A percentile compares a stretch with the other conserved stretches of the same genome.
Evolutionary conservation across 1,284 basidiomycete genomes (phyloP).

Genomic region (Takashimella tepidaria): DNA sequence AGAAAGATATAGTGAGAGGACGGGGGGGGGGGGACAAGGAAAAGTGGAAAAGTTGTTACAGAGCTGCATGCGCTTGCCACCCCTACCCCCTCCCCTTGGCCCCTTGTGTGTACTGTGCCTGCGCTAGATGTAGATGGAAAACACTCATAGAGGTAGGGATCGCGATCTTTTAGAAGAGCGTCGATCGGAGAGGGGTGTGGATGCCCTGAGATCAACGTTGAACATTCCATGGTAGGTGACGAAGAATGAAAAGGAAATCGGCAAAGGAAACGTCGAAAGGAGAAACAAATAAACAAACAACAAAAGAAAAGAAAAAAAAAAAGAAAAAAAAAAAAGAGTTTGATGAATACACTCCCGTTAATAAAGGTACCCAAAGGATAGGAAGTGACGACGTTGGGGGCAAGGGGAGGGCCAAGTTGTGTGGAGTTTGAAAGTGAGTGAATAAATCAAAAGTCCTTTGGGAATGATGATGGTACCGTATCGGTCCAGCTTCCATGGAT

Average conservation of each 20-base stretch:
- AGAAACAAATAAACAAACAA: not conserved
- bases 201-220: slow-evolving; percentile 1
- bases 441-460: too few species aligned
- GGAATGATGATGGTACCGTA: too few species aligned
- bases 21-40: too few species aligned
- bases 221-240: not conserved
- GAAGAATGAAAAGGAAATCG: not conserved
- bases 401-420: not conserved
- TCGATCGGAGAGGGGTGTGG: slow-evolving; percentile 3
- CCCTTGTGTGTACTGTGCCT: too few species aligned
- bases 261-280: not conserved
- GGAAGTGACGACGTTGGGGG: not conserved
- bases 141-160: too few species aligned
- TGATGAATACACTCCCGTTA: not conserved
- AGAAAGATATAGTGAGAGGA: too few species aligned
- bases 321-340: not conserved
- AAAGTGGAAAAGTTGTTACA: too few species aligned
- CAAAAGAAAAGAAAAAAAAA: not conserved
- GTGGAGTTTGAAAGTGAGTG: too few species aligned
- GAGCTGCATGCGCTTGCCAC: too few species aligned
- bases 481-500: too few species aligned
- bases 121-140: too few species aligned
- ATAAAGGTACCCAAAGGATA: not conserved
- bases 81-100: too few species aligned
- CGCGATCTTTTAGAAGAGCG: not conserved